phyloP scores from a whole-genome alignment of 164 flowering plant genomes.

The Annona squamosa region DNA sequence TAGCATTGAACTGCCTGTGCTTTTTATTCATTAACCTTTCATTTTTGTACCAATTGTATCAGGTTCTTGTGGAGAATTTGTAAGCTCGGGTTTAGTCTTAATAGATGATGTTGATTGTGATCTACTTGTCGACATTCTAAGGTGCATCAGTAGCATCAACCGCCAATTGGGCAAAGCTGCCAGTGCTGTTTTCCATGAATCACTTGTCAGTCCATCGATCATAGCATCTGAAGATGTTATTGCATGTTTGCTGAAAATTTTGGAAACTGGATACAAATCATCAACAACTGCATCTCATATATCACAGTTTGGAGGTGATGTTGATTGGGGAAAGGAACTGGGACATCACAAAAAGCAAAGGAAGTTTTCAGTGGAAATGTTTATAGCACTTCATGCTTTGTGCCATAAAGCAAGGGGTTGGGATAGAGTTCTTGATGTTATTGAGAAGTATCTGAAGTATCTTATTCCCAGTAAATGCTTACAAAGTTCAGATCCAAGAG shows the following conservation, averaged over 20 bases:
- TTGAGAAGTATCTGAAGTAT: conserved; percentile 56
- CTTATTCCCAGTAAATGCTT: conserved; percentile 54
- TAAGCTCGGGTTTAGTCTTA: conserved; percentile 31
- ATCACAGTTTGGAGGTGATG: conserved; percentile 52
- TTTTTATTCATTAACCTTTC: not conserved
- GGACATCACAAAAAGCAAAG: conserved; percentile 60
- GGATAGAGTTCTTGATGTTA: conserved; percentile 54
- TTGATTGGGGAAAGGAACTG: conserved; percentile 51
- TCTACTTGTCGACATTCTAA: conserved; percentile 53
- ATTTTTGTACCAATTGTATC: conserved; percentile 7
- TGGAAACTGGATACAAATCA: conserved; percentile 60
- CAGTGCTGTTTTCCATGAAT: conserved; percentile 61
- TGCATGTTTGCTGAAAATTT: conserved; percentile 50
- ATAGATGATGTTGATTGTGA: conserved; percentile 43
- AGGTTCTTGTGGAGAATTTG: conserved; percentile 52
- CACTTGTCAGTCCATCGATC: conserved; percentile 34
- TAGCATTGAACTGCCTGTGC: not conserved
- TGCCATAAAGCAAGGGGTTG: conserved; percentile 54
- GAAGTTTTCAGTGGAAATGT: conserved; percentile 67
- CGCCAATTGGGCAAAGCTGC: conserved; percentile 73
- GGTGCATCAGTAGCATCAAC: conserved; percentile 47
- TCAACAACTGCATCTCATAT: conserved; percentile 25
- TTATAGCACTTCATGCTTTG: conserved; percentile 54
- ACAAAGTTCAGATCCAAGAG: conserved; percentile 27
- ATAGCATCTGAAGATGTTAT: conserved; percentile 58